Base-by-base conservation (phyloP, 1,139 yeast species). In the Chernovozyma aurita region DNA sequence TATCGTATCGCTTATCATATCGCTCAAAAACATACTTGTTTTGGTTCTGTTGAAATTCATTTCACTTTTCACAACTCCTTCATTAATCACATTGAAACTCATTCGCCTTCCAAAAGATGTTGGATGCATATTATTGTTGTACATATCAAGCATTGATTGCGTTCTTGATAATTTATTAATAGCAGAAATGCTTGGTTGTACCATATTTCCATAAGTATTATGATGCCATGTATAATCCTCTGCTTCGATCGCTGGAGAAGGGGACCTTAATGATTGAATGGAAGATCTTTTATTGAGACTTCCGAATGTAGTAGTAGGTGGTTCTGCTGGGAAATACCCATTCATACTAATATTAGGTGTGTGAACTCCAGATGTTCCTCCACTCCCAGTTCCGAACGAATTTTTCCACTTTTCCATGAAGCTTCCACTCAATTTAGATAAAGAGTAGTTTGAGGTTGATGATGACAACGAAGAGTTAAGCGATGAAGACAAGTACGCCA, bases 401-500 rank as follows among this genome's bases (percentile, higher is more conserved):
- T 52, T 59, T 43, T 59, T 63, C 75, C 76, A 70, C 44, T 65
- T 69, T n/a, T 70, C 76, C 48, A 69, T 47, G 42, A 69, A 68
- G 37, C 73, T 67, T 18, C 71, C 68, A 1, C 73, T 72, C n/a
- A 67, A 36, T 39, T 64, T 65, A 7, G 68, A 55, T 18, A 68
- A 48, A 1, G 73, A 66, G 44, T 63, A 66, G 37, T 62, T 64
- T 1, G 70, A 63, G 1, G 65, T 57, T 18, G 63, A 59, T 3
- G 71, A 61, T 2, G 66, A 50, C 17, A 58, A 48, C 4, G 65
- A 59, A 12, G 69, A 62, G 38, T 57, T 65, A 30, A 69, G 53
- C 1, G 73, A 67, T 3, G 73, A 65, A 3, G 73, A 66, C 17
- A 69, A 53, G 35, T 68, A 67, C 3, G 73, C 69, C 61, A 64